A percentile compares a stretch with the other conserved stretches of the same genome.
Evolutionary conservation across 495 filamentous ascomycete species (phyloP).

Genomic region (Diplogelasinospora grovesii): DNA sequence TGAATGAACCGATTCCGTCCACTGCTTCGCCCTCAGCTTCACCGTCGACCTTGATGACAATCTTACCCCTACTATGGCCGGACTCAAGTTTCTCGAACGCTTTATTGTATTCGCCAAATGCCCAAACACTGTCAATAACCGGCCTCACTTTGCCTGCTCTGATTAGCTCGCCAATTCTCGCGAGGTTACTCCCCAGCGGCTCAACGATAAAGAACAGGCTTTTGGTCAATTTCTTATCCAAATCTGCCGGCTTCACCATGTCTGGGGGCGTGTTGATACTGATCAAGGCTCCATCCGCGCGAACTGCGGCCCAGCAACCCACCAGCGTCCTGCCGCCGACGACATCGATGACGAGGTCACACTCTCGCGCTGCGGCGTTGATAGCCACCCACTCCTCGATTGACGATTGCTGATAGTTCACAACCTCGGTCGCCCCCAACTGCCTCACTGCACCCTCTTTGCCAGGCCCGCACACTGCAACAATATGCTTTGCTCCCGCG

Average conservation of each 20-base stretch:
- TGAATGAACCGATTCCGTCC: too few relatives aligned
- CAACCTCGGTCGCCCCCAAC: constrained; percentile 60
- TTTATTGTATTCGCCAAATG: constrained; percentile 54
- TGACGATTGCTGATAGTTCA: constrained; percentile 56
- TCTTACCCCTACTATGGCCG: constrained; percentile 59
- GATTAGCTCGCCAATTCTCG: constrained; percentile 53
- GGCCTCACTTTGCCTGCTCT: constrained; percentile 54
- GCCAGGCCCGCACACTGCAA: constrained; percentile 49
- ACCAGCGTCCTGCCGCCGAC: constrained; percentile 45
- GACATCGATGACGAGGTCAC: constrained; percentile 58
- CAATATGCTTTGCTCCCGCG: constrained; percentile 49
- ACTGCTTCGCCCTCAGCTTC: constrained; percentile 8
- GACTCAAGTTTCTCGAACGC: constrained; percentile 60
- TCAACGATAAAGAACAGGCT: constrained; percentile 44
- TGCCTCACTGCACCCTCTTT: constrained; percentile 50
- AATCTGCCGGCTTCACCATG: constrained; percentile 29
- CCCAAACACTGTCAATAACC: constrained; percentile 53
- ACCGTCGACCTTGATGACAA: constrained; percentile 46
- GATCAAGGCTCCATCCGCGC: constrained; percentile 41
- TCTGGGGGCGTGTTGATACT: constrained; percentile 48
- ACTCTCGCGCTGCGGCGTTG: constrained; percentile 41
- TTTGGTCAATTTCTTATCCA: constrained; percentile 23
- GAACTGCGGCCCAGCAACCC: constrained; percentile 50
- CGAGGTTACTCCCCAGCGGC: constrained; percentile 56
- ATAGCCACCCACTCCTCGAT: constrained; percentile 41